phyloP scores from a whole-genome alignment of 139 green algal species.

The Mychonastes homosphaera region DNA sequence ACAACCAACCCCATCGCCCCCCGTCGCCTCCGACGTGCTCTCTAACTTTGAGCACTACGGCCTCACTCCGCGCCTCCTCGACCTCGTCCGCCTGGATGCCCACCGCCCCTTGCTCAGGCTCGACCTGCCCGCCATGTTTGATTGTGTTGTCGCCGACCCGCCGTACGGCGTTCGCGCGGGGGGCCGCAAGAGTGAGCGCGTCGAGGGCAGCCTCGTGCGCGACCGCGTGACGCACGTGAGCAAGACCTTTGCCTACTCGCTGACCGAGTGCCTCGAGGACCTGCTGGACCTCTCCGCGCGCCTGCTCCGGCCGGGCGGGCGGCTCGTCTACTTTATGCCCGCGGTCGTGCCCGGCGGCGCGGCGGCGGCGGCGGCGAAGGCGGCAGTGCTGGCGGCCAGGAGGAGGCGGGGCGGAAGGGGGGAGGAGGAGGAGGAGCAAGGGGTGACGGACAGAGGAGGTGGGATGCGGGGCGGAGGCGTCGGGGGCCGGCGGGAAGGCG shows the following conservation, averaged over 20 bases:
- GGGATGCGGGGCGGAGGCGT: no score
- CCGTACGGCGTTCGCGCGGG: slow-evolving; percentile 92
- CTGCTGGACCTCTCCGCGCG: slow-evolving; percentile 71
- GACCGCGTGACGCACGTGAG: slow-evolving; percentile 55
- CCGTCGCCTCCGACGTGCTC: slow-evolving; percentile 52
- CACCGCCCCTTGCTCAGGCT: slow-evolving; percentile 50
- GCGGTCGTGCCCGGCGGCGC: no score
- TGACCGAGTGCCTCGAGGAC: slow-evolving; percentile 85
- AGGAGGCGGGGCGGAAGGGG: no score
- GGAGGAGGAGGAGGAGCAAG: no score
- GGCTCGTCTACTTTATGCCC: slow-evolving; percentile 66
- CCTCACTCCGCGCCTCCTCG: slow-evolving; percentile 41
- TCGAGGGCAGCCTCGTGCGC: slow-evolving; percentile 22
- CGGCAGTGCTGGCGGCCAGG: no score
- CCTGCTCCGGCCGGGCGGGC: slow-evolving; percentile 50
- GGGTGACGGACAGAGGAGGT: no score
- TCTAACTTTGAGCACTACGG: slow-evolving; percentile 79
- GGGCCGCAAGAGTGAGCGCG: slow-evolving; percentile 64
- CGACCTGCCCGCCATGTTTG: slow-evolving; percentile 30
- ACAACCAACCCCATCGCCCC: no score
- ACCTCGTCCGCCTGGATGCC: slow-evolving; percentile 65
- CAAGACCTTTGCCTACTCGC: slow-evolving; percentile 63
- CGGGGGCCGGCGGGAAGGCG: no score
- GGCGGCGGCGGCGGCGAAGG: no score
- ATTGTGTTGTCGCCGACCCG: slow-evolving; percentile 64